Conservation (phyloP, 441 rosid genomes). For the Pelargonium australe region DNA sequence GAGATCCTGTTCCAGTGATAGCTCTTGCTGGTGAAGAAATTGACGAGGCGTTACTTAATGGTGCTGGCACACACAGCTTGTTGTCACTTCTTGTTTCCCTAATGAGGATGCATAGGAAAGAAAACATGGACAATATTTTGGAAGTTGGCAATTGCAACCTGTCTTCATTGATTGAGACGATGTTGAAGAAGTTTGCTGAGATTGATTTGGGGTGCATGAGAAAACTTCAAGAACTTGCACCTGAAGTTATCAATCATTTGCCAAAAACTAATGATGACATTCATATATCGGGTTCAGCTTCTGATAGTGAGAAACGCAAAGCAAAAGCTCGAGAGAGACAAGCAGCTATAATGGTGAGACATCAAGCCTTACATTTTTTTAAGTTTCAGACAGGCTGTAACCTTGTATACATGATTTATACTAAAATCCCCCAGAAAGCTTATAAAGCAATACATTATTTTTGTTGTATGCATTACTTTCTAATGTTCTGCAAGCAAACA, state of each 20-base stretch:
- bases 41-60: constrained; percentile 39
- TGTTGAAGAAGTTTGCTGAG: constrained; percentile 73
- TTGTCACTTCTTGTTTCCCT: constrained; percentile 83
- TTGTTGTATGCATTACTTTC: background rate
- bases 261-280: constrained; percentile 31
- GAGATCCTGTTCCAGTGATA: constrained; percentile 41
- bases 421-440: background rate
- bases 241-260: constrained; percentile 56
- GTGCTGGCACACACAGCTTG: constrained; percentile 56
- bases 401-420: background rate
- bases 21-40: constrained; percentile 65
- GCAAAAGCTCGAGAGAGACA: constrained; percentile 91
- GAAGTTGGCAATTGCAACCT: constrained; percentile 63
- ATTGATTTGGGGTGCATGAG: constrained; percentile 57
- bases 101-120: constrained; percentile 61
- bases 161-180: constrained; percentile 64
- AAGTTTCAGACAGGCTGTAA: background rate
- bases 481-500: background rate
- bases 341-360: constrained; percentile 87
- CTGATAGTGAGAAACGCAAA: constrained; percentile 74
- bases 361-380: background rate
- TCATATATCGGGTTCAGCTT: constrained; percentile 31
- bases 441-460: background rate
- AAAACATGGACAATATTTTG: constrained; percentile 36
- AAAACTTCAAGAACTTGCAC: constrained; percentile 68